phyloP scores from a whole-genome alignment of 2,329 filamentous ascomycete genomes.

The Rhynchosporium secalis region DNA sequence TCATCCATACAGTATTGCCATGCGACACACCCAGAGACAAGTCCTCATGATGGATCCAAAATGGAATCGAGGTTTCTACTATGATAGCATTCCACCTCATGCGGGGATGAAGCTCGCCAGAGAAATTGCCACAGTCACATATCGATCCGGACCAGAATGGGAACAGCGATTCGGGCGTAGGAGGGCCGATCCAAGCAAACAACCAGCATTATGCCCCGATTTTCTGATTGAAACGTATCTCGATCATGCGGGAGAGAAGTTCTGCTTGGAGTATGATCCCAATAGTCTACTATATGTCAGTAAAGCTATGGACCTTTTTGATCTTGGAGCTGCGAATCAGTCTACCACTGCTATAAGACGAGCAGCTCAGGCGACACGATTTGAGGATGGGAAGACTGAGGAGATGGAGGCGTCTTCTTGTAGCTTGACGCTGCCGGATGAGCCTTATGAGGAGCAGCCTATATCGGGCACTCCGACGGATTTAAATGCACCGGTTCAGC shows the following conservation, averaged over 20 bases:
- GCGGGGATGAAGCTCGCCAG: constrained; percentile 96
- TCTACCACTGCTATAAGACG: constrained; percentile 61
- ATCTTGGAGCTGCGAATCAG: constrained; percentile 75
- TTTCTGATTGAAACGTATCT: constrained; percentile 98
- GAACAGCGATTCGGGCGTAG: constrained; percentile 89
- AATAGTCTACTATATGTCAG: constrained; percentile 96
- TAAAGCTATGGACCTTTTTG: constrained; percentile 98
- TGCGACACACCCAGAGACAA: constrained; percentile 96
- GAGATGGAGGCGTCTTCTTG: constrained; percentile 53
- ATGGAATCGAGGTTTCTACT: constrained; percentile 95
- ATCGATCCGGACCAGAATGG: constrained; percentile 95
- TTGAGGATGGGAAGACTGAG: constrained; percentile 47
- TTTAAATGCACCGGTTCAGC: constrained; percentile 38
- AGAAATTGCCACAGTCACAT: constrained; percentile 97
- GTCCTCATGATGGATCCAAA: constrained; percentile 99
- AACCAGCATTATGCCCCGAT: constrained; percentile 92
- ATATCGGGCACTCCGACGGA: constrained; percentile 45
- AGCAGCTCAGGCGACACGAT: constrained; percentile 56
- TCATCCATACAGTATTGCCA: constrained; percentile 97
- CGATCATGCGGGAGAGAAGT: constrained; percentile 97
- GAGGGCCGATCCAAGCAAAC: constrained; percentile 80
- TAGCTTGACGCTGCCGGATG: constrained; percentile 77
- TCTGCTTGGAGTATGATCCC: constrained; percentile 92
- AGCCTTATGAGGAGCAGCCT: constrained; percentile 83
- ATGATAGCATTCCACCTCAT: constrained; percentile 83